Percentiles rank a stretch among this genome's conserved stretches.
These are phyloP conservation scores for Kokia cookei DNA, from an alignment of 441 rosid species.

Conservation along the genomic window DNA sequence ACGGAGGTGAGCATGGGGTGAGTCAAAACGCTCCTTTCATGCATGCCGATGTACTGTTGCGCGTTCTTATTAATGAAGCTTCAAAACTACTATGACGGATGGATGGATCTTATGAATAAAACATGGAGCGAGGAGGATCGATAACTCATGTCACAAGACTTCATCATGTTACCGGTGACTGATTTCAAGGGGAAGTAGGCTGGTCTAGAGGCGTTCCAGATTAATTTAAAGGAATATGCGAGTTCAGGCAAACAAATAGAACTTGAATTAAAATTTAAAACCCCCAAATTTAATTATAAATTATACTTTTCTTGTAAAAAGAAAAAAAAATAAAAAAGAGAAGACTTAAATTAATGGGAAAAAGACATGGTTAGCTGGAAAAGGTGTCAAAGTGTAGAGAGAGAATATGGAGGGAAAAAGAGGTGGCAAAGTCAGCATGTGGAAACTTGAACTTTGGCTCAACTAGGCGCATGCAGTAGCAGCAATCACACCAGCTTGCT, in stretches of 20 bases:
- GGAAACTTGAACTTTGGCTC: constrained; percentile 45
- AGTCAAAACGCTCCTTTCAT: not conserved
- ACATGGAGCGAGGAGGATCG: not conserved
- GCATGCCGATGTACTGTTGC: not conserved
- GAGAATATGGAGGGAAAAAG: not conserved
- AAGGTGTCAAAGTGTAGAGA: not conserved
- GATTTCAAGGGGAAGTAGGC: not conserved
- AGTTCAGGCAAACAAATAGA: not conserved
- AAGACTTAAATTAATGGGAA: not conserved
- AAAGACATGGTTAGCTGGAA: not conserved
- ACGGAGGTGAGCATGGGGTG: too few species aligned
- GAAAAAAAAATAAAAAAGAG: not conserved
- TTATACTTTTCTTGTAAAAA: not conserved
- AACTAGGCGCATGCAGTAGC: not conserved
- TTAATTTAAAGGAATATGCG: not conserved
- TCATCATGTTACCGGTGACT: not conserved
- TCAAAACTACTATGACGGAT: not conserved
- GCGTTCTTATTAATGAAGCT: not conserved
- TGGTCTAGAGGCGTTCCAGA: not conserved
- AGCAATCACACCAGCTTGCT: constrained; percentile 9
- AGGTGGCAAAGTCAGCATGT: constrained; percentile 22
- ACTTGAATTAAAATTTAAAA: too few species aligned
- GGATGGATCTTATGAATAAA: not conserved
- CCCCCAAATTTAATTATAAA: too few species aligned
- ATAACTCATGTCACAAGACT: not conserved